Conservation (phyloP, 345 rosid genomes). For the Brassica napus region DNA sequence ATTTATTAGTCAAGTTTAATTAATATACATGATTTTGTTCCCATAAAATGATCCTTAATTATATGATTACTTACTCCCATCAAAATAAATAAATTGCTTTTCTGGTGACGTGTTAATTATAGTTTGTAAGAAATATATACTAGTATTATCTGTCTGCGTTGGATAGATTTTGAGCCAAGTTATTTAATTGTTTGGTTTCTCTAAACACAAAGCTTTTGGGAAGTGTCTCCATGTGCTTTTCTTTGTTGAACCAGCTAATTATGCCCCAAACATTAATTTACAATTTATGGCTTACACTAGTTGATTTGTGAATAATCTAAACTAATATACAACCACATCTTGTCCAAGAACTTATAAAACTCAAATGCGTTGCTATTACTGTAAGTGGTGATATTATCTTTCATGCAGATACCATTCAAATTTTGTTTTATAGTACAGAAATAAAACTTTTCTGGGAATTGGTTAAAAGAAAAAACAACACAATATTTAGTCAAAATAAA, state of each 20-base stretch:
- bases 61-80: not conserved
- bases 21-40: not conserved
- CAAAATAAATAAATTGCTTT: not conserved
- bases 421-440: not conserved
- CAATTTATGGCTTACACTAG: constrained; percentile 21
- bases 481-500: too few relatives aligned
- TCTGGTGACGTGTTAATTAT: not conserved
- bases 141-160: not conserved
- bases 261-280: constrained; percentile 29
- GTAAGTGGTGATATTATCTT: not conserved
- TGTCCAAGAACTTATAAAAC: constrained; percentile 10
- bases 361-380: constrained; percentile 23
- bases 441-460: not conserved
- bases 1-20: not conserved
- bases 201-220: constrained; percentile 27
- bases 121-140: not conserved
- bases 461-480: not conserved
- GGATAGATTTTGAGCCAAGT: constrained; percentile 31
- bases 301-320: constrained; percentile 23
- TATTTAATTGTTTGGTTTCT: constrained; percentile 20
- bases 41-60: not conserved
- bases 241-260: constrained; percentile 44
- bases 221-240: constrained; percentile 42
- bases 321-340: constrained; percentile 6
- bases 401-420: not conserved